Evolutionary conservation across 345 rosid genomes (phyloP).

Genomic region (Stellera chamaejasme): DNA sequence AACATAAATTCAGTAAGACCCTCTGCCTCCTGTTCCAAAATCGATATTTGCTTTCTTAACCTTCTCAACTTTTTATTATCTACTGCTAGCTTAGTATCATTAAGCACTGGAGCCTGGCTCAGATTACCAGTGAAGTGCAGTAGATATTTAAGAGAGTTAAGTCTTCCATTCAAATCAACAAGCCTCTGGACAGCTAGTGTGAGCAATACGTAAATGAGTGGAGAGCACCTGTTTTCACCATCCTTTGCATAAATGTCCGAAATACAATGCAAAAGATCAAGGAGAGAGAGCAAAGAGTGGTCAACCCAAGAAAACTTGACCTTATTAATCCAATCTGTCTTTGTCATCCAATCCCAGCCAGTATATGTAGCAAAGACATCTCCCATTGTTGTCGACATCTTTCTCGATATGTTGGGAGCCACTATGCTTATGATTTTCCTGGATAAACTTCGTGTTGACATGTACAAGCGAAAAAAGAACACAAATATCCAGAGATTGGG

Average conservation of each 20-base stretch:
- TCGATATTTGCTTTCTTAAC: slow-evolving; percentile 34
- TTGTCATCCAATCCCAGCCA: slow-evolving; percentile 61
- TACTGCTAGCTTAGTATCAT: slow-evolving; percentile 19
- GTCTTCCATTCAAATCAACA: slow-evolving; percentile 72
- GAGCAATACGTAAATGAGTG: slow-evolving; percentile 47
- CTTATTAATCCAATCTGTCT: slow-evolving; percentile 44
- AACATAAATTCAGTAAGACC: slow-evolving; percentile 58
- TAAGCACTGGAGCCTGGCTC: slow-evolving; percentile 33
- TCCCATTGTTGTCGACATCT: slow-evolving; percentile 43
- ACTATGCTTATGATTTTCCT: slow-evolving; percentile 62
- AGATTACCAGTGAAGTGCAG: slow-evolving; percentile 33
- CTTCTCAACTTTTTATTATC: slow-evolving; percentile 27
- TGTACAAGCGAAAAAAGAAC: slow-evolving; percentile 60
- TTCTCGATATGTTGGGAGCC: slow-evolving; percentile 48
- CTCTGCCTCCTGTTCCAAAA: slow-evolving; percentile 57
- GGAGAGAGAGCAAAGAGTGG: slow-evolving; percentile 60
- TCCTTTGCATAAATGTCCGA: slow-evolving; percentile 36
- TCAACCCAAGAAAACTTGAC: slow-evolving; percentile 76
- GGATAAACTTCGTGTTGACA: slow-evolving; percentile 62
- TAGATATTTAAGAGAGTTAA: slow-evolving; percentile 55
- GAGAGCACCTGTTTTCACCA: slow-evolving; percentile 36
- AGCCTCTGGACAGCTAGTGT: slow-evolving; percentile 75
- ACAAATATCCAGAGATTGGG: slow-evolving; percentile 49
- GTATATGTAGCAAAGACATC: slow-evolving; percentile 40
- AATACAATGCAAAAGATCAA: slow-evolving; percentile 42